Base-by-base conservation (phyloP, 441 rosid species). In the Rhodomyrtus psidioides region DNA sequence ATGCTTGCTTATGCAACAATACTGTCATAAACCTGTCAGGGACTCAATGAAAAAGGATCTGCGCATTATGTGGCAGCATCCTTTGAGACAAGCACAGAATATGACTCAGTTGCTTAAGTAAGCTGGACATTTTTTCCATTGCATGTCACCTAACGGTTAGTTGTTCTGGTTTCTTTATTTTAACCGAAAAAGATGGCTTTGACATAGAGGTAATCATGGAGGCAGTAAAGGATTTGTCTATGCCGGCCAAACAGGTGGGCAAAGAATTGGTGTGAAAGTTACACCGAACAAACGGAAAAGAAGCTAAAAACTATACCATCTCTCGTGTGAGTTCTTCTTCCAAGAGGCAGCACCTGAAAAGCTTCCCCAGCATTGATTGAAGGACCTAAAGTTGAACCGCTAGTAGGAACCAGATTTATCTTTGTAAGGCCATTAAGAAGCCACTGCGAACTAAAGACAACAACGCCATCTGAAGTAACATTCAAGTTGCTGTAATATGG, bases 291-390 rank as follows among this genome's bases (percentile, higher is more conserved):
- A 82, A 82, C 27, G 46, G 24, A 60, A 54, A 54, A 82, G 49
- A 39, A 70, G 12, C 79, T 34, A 44, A 82, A 60, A 85, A 74
- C 12, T 91, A 21, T 94, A 96, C 98, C 96, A 90, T 97, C 99
- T 91, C 94, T 89, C n/a, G 95, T 91, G 62, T 86, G 98, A 89
- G 99, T 95, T 92, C 88, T 93, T 83, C 93, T 90, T 87, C 94
- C 95, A 81, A 94, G 90, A 49, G 76, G 26, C 85, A 93, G 84
- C 87, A 93, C 62, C 30, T 90, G 57, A 87, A 97, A 96, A 88
- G 94, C 90, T 88, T 97, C 98, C 16, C 98, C 98, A 57, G 92
- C 98, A 87, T 96, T 96, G 87, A 97, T 87, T 85, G 93, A 88
- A 82, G 99, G 99, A 54, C 91, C 85, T 53, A 89, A 86, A 26